These are phyloP conservation scores for Xerocomus brunneocitrinus DNA, from an alignment of 768 basidiomycete genomes.

Conservation along the genomic window DNA sequence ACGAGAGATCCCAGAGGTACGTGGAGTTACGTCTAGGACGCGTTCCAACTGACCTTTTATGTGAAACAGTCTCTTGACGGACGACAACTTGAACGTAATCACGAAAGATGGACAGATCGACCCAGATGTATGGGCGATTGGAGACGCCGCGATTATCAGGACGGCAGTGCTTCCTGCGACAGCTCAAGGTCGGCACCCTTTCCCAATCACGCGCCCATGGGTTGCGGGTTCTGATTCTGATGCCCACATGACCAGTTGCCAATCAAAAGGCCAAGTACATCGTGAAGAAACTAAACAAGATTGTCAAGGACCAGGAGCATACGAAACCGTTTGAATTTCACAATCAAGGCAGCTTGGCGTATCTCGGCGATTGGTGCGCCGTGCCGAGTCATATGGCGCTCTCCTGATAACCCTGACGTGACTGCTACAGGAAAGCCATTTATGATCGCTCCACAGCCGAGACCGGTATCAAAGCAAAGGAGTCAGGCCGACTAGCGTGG, in stretches of 20 bases:
- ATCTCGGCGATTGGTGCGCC: conserved; percentile 68
- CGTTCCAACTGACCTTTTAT: conserved; percentile 14
- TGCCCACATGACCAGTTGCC: conserved; percentile 46
- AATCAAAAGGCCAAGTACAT: conserved; percentile 72
- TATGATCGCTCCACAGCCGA: conserved; percentile 59
- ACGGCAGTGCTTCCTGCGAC: conserved; percentile 69
- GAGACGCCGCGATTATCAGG: conserved; percentile 66
- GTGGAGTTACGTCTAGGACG: conserved; percentile 26
- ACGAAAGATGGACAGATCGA: conserved; percentile 49
- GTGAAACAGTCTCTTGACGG: conserved; percentile 38
- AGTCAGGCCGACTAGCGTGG: conserved; percentile 70
- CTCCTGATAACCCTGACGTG: conserved; percentile 5
- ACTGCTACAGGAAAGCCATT: conserved; percentile 59
- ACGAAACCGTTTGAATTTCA: conserved; percentile 62
- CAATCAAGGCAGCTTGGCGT: conserved; percentile 73
- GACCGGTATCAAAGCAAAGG: conserved; percentile 48
- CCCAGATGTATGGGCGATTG: conserved; percentile 75
- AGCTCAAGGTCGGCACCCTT: conserved; percentile 58
- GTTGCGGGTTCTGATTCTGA: conserved; percentile 15
- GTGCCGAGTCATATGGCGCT: background rate
- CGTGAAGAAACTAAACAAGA: conserved; percentile 59
- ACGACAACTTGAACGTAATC: conserved; percentile 59
- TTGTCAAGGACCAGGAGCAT: conserved; percentile 46
- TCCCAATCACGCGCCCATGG: conserved; percentile 12
- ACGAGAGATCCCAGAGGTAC: conserved; percentile 54